Percentiles rank a stretch among this genome's conserved stretches.
phyloP scores from a whole-genome alignment of 2,329 filamentous ascomycete species.

The Metarhizium album region DNA sequence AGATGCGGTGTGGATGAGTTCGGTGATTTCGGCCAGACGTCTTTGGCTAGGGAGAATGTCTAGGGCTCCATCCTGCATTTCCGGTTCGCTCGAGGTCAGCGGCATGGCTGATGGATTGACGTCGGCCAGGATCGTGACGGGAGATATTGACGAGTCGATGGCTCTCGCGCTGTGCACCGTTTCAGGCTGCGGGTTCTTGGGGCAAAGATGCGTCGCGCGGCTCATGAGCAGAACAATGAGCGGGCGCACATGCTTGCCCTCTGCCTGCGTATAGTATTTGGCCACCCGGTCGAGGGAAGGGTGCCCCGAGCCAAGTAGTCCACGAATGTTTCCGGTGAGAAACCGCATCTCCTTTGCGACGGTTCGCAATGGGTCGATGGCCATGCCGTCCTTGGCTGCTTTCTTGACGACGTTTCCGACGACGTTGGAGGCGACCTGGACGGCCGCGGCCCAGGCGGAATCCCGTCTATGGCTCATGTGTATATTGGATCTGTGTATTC shows the following conservation, averaged over 20 bases:
- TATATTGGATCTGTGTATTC: conserved; percentile 22
- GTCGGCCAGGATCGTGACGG: conserved; percentile 56
- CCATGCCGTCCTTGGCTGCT: conserved; percentile 53
- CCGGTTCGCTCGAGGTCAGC: conserved; percentile 29
- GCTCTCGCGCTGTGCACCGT: conserved; percentile 30
- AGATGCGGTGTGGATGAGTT: conserved; percentile 94
- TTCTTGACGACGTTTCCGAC: conserved; percentile 57
- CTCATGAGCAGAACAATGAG: conserved; percentile 95
- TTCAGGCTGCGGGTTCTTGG: conserved; percentile 40
- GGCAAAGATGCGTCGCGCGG: conserved; percentile 71
- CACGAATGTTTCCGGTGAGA: conserved; percentile 83
- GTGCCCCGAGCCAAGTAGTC: conserved; percentile 87
- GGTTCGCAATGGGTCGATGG: conserved; percentile 76
- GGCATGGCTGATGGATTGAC: conserved; percentile 56
- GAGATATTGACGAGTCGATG: conserved; percentile 46
- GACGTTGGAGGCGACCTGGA: conserved; percentile 58
- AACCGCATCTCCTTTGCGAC: conserved; percentile 97
- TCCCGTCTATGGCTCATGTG: conserved; percentile 34
- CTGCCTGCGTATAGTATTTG: conserved; percentile 95
- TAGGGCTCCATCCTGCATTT: conserved; percentile 31
- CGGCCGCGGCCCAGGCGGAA: conserved; percentile 68
- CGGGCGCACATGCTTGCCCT: conserved; percentile 93
- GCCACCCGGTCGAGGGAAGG: conserved; percentile 88
- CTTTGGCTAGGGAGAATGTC: conserved; percentile 88
- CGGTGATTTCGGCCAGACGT: conserved; percentile 88